These are phyloP conservation scores for Boechera stricta DNA, from an alignment of 345 rosid species.

Conservation along the genomic window DNA sequence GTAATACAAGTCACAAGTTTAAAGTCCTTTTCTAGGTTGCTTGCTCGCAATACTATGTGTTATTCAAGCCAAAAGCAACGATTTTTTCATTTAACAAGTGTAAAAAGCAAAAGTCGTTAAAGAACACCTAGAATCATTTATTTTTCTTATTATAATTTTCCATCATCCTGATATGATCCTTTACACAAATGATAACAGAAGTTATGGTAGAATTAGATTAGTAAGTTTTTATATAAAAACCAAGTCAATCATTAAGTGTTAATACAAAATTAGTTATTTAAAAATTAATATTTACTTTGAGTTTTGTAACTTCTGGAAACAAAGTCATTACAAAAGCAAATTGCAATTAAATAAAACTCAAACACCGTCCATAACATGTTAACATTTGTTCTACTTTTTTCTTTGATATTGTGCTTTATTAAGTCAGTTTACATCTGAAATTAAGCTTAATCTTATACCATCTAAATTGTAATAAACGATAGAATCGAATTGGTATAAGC, in stretches of 20 bases:
- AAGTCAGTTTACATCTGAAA: background rate
- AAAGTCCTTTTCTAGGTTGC: conserved; percentile 43
- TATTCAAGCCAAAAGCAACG: conserved; percentile 9
- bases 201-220: no score
- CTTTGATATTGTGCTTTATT: conserved; percentile 7
- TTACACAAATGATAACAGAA: background rate
- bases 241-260: no score
- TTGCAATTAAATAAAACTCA: no score
- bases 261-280: no score
- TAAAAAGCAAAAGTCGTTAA: background rate
- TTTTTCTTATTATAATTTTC: background rate
- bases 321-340: no score
- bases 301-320: no score
- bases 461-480: background rate
- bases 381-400: background rate
- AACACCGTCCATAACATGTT: background rate
- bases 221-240: no score
- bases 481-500: background rate
- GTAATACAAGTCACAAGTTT: conserved; percentile 27
- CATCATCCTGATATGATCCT: background rate
- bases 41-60: conserved; percentile 28
- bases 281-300: no score
- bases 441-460: background rate
- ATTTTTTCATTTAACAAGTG: conserved; percentile 12
- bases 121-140: conserved; percentile 5